Evolutionary conservation across 176 grass and related monocot species (phyloP).

Genomic region (Bothriochloa decipiens): DNA sequence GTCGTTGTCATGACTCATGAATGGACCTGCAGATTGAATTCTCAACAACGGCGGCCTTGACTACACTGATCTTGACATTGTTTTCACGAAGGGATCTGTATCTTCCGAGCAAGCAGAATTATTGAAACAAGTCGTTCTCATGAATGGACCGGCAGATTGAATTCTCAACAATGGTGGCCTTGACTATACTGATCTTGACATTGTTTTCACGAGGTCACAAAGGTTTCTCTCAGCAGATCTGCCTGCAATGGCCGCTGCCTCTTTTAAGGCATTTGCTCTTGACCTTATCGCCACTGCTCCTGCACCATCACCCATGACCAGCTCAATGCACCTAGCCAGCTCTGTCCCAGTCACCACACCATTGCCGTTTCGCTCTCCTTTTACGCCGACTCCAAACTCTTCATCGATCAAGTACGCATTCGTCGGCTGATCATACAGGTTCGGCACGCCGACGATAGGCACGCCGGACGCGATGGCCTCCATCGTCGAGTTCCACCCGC

Average conservation of each 20-base stretch:
- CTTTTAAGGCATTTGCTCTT: slow-evolving; percentile 30
- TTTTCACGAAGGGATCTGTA: not conserved
- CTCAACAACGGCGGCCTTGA: not conserved
- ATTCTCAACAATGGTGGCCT: not conserved
- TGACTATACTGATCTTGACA: not conserved
- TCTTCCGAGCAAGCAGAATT: too few species aligned
- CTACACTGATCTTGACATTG: not conserved
- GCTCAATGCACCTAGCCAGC: slow-evolving; percentile 57
- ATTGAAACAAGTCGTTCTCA: too few species aligned
- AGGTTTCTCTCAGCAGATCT: slow-evolving; percentile 31
- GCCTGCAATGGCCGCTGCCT: not conserved
- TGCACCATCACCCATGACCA: slow-evolving; percentile 40
- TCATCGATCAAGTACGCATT: slow-evolving; percentile 44
- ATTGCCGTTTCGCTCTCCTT: slow-evolving; percentile 10
- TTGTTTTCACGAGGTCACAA: not conserved
- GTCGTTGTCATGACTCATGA: too few species aligned
- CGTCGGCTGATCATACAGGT: slow-evolving; percentile 39
- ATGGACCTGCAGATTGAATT: not conserved
- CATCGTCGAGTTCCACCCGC: slow-evolving; percentile 58
- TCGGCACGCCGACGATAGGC: slow-evolving; percentile 36
- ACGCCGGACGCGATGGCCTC: slow-evolving; percentile 52
- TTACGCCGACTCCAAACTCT: slow-evolving; percentile 30
- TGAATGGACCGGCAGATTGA: not conserved
- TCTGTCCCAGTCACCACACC: slow-evolving; percentile 40
- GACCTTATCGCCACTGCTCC: slow-evolving; percentile 27